Evolutionary conservation across 2,329 filamentous ascomycete species (phyloP), one percentile per base, ranked within the genome.

Genomic region (Trichothecium sympodiale): DNA sequence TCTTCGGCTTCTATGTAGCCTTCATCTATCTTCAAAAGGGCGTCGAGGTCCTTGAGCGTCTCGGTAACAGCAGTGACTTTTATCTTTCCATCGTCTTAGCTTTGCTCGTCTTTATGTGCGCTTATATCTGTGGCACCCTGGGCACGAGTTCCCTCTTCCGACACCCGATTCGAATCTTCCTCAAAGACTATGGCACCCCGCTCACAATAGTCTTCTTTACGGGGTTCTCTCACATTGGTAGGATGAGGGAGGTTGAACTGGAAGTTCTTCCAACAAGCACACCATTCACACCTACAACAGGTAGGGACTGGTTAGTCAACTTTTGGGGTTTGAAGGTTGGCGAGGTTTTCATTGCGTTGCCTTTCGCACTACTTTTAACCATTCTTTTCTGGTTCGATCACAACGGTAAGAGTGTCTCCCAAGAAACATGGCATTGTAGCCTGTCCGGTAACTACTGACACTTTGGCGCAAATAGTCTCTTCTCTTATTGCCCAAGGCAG

Each of bases 11-110:
- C 61, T 94, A 94, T 53, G 86, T 94, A 33, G 86, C 86, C 38
- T 87, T 83, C 52, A 89, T 94, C 56, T 94, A 94, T 53, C 68
- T 94, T 15, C 85, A 94, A 52, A 94, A 94, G 59, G 86, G 86
- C 13, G 80, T 94, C 42, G 84, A 94, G 57, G 83, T 93, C 12
- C 70, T 94, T 15, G 80, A 78, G 30, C 71, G 80, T 10, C 81
- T 93, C 49, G 87, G 83, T 57, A 51, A 66, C 55, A 57, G 65
- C 45, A 69, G 66, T 33, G 72, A 81, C 53, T 64, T 91, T 63
- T 94, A 93, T 52, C 71, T 94, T 17, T 87, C 83, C 32, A 74
- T 93, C 47, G 71, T 79, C 46, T 74, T 87, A 2, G 72, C 83
- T 7, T 64, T 93, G 27, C 71, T 93, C 14, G 83, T 94, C 41